Evolutionary conservation across 768 basidiomycete genomes (phyloP), one percentile per base, ranked within the genome.

Genomic region (Exidia glandulosa): DNA sequence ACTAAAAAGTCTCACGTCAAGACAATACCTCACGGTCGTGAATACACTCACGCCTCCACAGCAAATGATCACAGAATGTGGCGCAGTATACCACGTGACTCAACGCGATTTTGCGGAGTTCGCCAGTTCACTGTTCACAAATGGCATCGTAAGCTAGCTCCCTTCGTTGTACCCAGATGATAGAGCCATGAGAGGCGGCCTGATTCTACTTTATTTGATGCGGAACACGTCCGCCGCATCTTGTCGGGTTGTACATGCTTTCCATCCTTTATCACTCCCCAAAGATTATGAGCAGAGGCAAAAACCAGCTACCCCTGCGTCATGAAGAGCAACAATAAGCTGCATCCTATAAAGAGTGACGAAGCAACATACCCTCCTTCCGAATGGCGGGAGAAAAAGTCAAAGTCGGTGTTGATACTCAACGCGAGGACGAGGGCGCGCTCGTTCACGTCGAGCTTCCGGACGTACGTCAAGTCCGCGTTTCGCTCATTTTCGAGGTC

Each of bases 361-460:
- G 23, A 16, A 19, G 32, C 19, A 55, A 36, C 59, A 32, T n/a
- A 60, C 50, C 50, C 50, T 54, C 48, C 48, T 50, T 79, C 77
- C 3, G 88, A 89, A 72, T 90, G 87, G 32, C 87, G 78, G 14
- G 88, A 90, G 69, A 94, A 94, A 70, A 86, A 93, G 71, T 94
- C 92, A 63, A 88, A 88, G 69, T 94, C 91, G 59, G 90, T 81
- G 68, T 86, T 85, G 33, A 88, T 82, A 50, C 84, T 85, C 59
- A 81, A 77, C 13, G 84, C 83, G 59, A 88, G 77, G 31, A 80
- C 74, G 5, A 85, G 76, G 84, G 87, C 87, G 62, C 80, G 77
- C 66, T 87, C 78, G 62, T 88, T 79, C 12, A 85, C 58, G 16
- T 71, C 73, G 37, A 83, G 68, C 33, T 76, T 60, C 29, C 74